Percentiles rank a stretch among this genome's conserved stretches.
Evolutionary conservation across 345 rosid species (phyloP).

Genomic region (Ceriops tagal): DNA sequence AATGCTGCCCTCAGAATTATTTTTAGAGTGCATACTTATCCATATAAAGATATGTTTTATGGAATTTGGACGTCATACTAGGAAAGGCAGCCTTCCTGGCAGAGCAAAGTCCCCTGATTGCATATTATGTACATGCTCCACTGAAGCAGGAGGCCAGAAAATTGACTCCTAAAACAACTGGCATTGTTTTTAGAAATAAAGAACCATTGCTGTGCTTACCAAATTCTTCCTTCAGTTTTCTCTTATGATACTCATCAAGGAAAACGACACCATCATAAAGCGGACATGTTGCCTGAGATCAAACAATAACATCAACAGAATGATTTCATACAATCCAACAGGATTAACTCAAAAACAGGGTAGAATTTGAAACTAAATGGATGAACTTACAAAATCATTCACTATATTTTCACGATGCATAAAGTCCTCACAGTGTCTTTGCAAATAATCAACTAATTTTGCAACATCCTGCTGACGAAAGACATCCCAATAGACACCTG

Average conservation of each 20-base stretch:
- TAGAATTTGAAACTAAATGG: slow-evolving; percentile 9
- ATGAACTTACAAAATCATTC: slow-evolving; percentile 49
- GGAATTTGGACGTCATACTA: not conserved
- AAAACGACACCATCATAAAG: slow-evolving; percentile 64
- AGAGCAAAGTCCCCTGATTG: not conserved
- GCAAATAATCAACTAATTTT: slow-evolving; percentile 56
- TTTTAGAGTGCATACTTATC: not conserved
- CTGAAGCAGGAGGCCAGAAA: not conserved
- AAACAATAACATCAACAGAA: slow-evolving; percentile 20
- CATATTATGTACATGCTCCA: not conserved
- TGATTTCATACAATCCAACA: slow-evolving; percentile 12
- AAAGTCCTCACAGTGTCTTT: slow-evolving; percentile 39
- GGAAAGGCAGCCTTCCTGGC: not conserved
- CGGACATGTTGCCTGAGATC: slow-evolving; percentile 50
- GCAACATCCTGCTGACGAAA: slow-evolving; percentile 79
- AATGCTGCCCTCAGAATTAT: not conserved
- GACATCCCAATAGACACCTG: slow-evolving; percentile 81
- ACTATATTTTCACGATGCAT: slow-evolving; percentile 24
- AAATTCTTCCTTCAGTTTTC: slow-evolving; percentile 65
- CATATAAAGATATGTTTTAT: not conserved
- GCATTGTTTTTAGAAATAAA: slow-evolving; percentile 1
- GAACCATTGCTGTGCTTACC: slow-evolving; percentile 43
- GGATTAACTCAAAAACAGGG: slow-evolving; percentile 4
- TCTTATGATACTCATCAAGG: slow-evolving; percentile 55
- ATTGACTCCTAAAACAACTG: not conserved